Percentiles rank a stretch among this genome's conserved stretches.
Conservation (phyloP, 1,284 basidiomycete species). For the Marasmius sp. region DNA sequence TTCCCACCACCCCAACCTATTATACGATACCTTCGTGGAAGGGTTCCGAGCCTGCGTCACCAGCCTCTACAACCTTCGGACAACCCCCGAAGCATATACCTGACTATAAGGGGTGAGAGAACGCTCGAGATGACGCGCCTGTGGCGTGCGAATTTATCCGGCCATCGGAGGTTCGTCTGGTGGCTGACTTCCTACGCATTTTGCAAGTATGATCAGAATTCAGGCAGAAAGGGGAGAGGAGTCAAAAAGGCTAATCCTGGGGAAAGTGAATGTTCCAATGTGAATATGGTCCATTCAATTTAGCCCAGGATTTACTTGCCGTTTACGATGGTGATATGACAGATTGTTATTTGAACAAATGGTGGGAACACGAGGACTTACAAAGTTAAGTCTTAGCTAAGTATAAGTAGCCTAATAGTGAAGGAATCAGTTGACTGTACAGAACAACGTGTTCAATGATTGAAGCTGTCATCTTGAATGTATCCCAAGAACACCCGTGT, state of each 20-base stretch:
- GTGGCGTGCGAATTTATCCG: background rate
- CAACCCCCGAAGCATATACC: too few relatives aligned
- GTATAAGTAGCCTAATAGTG: too few relatives aligned
- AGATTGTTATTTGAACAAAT: background rate
- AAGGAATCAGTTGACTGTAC: too few relatives aligned
- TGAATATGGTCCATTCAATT: background rate
- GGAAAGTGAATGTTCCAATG: background rate
- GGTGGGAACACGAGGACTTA: background rate
- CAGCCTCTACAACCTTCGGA: too few relatives aligned
- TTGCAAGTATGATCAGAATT: background rate
- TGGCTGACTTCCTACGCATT: background rate
- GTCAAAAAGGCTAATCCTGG: background rate
- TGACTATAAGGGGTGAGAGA: too few relatives aligned
- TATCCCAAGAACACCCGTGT: background rate
- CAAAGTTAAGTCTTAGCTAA: too few relatives aligned
- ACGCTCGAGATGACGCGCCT: background rate
- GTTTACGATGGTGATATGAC: background rate
- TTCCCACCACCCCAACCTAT: too few relatives aligned
- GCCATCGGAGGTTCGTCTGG: background rate
- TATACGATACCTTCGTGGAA: too few relatives aligned
- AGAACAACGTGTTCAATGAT: too few relatives aligned
- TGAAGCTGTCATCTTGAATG: too few relatives aligned
- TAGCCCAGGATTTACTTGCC: background rate
- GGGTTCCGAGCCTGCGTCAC: too few relatives aligned
- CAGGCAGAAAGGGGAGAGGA: background rate